A percentile compares a stretch with the other conserved stretches of the same genome.
Evolutionary conservation across 2,329 filamentous ascomycete species (phyloP).

Genomic region (Arthrobotrys pseudoclavata): DNA sequence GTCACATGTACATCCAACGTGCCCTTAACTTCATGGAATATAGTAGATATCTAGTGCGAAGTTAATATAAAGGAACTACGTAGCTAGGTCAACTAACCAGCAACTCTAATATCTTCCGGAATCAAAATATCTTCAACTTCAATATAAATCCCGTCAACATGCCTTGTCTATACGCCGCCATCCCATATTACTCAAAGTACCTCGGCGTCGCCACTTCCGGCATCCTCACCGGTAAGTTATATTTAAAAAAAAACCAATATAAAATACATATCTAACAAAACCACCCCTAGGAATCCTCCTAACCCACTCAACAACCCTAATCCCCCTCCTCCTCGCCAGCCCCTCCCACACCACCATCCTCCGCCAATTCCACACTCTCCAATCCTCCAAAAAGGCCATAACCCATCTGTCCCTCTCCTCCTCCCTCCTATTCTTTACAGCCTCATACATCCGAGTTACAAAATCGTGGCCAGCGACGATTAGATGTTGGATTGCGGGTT

Average conservation of each 20-base stretch:
- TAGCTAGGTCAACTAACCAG: no score
- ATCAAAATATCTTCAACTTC: neutral
- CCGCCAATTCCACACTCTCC: constrained; percentile 30
- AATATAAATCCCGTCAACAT: no score
- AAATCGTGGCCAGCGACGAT: constrained; percentile 3
- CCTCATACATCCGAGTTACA: constrained; percentile 1
- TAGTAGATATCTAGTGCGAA: no score
- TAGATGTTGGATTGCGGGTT: constrained; percentile 19
- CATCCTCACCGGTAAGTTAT: constrained; percentile 35
- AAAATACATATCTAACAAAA: neutral
- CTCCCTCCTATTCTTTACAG: constrained; percentile 12
- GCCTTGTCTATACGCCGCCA: constrained; percentile 2
- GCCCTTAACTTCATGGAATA: no score
- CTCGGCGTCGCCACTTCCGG: constrained; percentile 37
- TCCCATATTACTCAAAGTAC: constrained; percentile 19
- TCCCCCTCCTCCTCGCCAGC: constrained; percentile 37
- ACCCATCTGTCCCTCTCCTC: constrained; percentile 12
- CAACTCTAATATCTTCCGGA: no score
- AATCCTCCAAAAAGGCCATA: neutral
- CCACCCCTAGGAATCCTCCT: constrained; percentile 27
- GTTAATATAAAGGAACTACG: no score
- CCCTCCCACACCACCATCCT: constrained; percentile 41
- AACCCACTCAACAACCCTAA: constrained; percentile 34
- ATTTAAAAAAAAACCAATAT: neutral
- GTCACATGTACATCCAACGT: no score